A percentile compares a stretch with the other conserved stretches of the same genome.
These are phyloP conservation scores for Phoma herbarum DNA, from an alignment of 2,329 filamentous ascomycete species.

Conservation along the genomic window DNA sequence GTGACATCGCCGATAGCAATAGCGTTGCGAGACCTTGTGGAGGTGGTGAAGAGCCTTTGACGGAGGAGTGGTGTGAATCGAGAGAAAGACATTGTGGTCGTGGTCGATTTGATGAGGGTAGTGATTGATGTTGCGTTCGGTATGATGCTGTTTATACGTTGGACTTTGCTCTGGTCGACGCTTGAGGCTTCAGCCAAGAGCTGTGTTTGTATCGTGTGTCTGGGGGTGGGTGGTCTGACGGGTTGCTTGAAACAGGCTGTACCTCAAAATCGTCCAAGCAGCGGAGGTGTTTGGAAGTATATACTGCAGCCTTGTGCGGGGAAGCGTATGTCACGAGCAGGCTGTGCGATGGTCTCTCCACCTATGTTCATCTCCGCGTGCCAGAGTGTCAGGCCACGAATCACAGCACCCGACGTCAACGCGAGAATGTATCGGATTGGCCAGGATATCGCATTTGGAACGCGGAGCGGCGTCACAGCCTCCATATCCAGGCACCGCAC, in stretches of 20 bases:
- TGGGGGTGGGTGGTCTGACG: constrained; percentile 24
- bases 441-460: constrained; percentile 14
- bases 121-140: constrained; percentile 3
- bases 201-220: constrained; percentile 30
- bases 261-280: constrained; percentile 25
- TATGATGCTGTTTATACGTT: constrained; percentile 11
- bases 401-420: constrained; percentile 37
- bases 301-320: constrained; percentile 36
- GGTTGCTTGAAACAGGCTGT: constrained; percentile 28
- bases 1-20: constrained; percentile 37
- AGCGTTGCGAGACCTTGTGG: constrained; percentile 36
- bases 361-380: constrained; percentile 34
- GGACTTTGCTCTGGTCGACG: constrained; percentile 3
- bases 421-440: constrained; percentile 24
- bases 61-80: constrained; percentile 36
- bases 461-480: constrained; percentile 31
- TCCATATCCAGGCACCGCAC: constrained; percentile 29
- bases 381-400: constrained; percentile 45
- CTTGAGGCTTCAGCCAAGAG: constrained; percentile 24
- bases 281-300: constrained; percentile 34
- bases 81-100: constrained; percentile 39
- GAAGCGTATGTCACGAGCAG: constrained; percentile 39
- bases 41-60: constrained; percentile 43
- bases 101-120: constrained; percentile 3
- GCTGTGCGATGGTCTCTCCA: constrained; percentile 42